Base-by-base conservation (phyloP, 192 early-diverging fungal species). In the Rhizoclosmatium sp. region DNA sequence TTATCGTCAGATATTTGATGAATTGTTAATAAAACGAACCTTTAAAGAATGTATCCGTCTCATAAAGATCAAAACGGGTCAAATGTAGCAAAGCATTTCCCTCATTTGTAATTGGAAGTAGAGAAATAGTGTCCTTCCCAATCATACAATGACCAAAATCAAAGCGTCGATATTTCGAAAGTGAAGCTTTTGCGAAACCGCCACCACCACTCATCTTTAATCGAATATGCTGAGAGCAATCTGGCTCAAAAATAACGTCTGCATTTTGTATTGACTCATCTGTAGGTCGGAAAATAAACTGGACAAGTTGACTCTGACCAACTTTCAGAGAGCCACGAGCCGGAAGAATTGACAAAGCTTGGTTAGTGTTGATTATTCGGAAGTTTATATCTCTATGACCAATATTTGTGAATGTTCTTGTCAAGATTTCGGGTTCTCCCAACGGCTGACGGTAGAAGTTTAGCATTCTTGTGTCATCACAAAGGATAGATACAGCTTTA, bases 131-230 rank as follows among this genome's bases (percentile, higher is more conserved):
- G 64, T 91, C 88, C 54, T 91, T 91, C 31, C 90, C 90, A 67
- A 76, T 76, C 87, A 91, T 89, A 76, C 90, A 91, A 71, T 91
- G 88, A 31, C 90, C 90, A 73, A 91, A 91, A 74, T 91, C 90
- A 78, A 91, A 91, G 21, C 89, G 59, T 39, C 88, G 75, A 70
- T 91, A 90, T 68, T 85, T 82, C 5, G 81, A 58, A 3, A 91
- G 74, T 2, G 90, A 91, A 21, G 85, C 84, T 71, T 88, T 88
- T 0, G 88, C 85, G 72, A 83, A 85, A 2, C 90, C 90, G 21
- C 90, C 90, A 5, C 85, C 90, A 19, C 90, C 90, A 77, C 79
- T 86, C 81, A 91, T 87, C 65, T 91, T 89, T 19, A 91, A 67
- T 41, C 88, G 80, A 71, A 91, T 90, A 5, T 81, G 86, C 76